Evolutionary conservation across 2,329 filamentous ascomycete species (phyloP), one percentile per base, ranked within the genome.

Genomic region (Thielaviopsis ethacetica): DNA sequence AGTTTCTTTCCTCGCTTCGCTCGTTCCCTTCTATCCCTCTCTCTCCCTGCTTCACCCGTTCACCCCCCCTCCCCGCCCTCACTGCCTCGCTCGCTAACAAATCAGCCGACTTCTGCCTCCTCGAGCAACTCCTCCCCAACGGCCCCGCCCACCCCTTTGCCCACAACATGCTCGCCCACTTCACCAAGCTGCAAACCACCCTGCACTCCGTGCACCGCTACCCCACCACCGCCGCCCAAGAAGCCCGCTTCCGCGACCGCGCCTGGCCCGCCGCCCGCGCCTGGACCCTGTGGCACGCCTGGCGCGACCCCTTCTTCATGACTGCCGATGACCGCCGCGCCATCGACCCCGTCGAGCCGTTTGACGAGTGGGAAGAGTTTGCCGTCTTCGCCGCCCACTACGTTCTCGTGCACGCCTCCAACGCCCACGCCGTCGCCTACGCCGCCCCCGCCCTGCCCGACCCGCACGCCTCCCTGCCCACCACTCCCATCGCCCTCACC

Each of bases 341-440:
- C 12, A 71, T 96, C 15, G 85, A 95, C 64, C 67, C 72, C 0
- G 70, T 90, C 17, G 91, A 96, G 66, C 82, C 85, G 0, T 96
- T 97, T 67, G 91, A 97, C 68, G 91, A 96, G 70, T 95, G 89
- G 89, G 91, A 97, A 70, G 91, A 96, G 66, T 90, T 96, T 67
- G 83, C 86, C 2, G 74, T 95, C 0, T 95, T 94, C 68, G 82
- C 81, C 1, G 83, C 83, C 38, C 91, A 96, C 70, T 95, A 95
- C 69, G 86, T 91, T 64, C 71, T 96, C 51, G 75, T 95, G 9
- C 75, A 82, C 56, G 88, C 88, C 2, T 61, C 60, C 2, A 59
- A 59, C 24, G 21, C 50, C 3, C 21, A 49, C 19, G 17, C 53
- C 12, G 41, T 57, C 3, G 15, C 34, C 15, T 22, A 51, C 21